Base-by-base conservation (phyloP, 2,329 filamentous ascomycete genomes). In the Paracorniculantispora psalliotae region DNA sequence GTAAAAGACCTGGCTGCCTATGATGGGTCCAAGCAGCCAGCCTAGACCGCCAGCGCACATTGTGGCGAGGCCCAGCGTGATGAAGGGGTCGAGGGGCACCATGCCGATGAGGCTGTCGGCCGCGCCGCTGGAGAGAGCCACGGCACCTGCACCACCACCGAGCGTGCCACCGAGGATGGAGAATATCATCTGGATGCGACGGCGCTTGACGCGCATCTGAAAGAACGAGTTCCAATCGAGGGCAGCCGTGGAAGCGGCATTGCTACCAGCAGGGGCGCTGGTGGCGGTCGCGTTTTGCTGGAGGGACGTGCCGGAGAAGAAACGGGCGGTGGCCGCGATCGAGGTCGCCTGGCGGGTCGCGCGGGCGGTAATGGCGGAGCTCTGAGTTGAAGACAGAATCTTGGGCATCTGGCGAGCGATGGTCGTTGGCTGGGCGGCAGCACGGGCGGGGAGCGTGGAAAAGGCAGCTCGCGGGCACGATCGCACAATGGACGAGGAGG, bases 181-280 rank as follows among this genome's bases (percentile, higher is more conserved):
- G 64, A 91, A 92, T 52, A 82, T 83, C 39, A 96, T 83, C 71
- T 93, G 91, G 78, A 92, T 89, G 67, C 90, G 85, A 61, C 93
- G 88, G 59, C 93, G 90, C 61, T 87, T 89, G 67, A 91, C 89
- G 69, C 93, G 91, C 61, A 97, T 87, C 71, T 86, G 85, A 80
- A 97, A 96, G 80, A 96, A 97, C 55, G 85, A 86, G 77, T 97
- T 88, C 93, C 93, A 97, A 75, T 91, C 84, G 44, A 92, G 83
- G n/a, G 73, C 69, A 37, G 72, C 66, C 53, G 54, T 57, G 56
- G 60, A 64, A 57, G 68, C 63, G 57, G 71, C 67, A 33, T 69
- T 66, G 54, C 69, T 62, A 19, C 73, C 62, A 17, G 69, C 62
- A 21, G 69, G 64, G 41, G 69, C 57, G 23, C 65, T 55, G 17